A percentile compares a stretch with the other conserved stretches of the same genome.
These are phyloP conservation scores for Exophiala sideris DNA, from an alignment of 2,329 filamentous ascomycete genomes.

Conservation along the genomic window DNA sequence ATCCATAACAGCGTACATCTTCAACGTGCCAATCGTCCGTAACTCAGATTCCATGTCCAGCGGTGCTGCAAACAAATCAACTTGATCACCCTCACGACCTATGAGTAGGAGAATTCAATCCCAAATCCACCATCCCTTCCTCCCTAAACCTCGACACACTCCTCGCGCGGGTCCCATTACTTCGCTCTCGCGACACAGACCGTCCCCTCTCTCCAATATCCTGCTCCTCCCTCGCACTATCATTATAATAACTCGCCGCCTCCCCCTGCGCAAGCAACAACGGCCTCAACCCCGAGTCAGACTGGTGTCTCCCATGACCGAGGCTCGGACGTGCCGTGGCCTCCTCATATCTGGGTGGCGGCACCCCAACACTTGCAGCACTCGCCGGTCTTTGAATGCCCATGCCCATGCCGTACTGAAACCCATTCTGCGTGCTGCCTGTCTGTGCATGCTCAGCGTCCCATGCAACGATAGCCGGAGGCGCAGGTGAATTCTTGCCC, in stretches of 20 bases:
- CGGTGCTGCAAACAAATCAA: no score
- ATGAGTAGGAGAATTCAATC: neutral
- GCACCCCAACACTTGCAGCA: slow-evolving; percentile 8
- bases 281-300: slow-evolving; percentile 2
- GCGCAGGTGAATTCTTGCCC: slow-evolving; percentile 2
- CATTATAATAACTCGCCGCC: slow-evolving; percentile 11
- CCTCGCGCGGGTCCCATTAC: neutral
- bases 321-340: neutral
- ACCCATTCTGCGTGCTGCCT: slow-evolving; percentile 13
- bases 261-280: slow-evolving; percentile 9
- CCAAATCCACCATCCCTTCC: slow-evolving; percentile 13
- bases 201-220: slow-evolving; percentile 6
- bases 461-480: slow-evolving; percentile 8
- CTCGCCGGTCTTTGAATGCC: slow-evolving; percentile 15
- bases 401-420: slow-evolving; percentile 6
- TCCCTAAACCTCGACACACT: slow-evolving; percentile 11
- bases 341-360: slow-evolving; percentile 19
- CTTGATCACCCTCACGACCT: neutral
- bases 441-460: neutral
- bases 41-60: neutral
- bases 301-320: neutral
- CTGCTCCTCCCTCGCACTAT: no score
- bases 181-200: no score
- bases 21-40: neutral
- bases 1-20: neutral